Percentiles rank a stretch among this genome's conserved stretches.
Evolutionary conservation across 352 stramenopile genomes (phyloP).

Genomic region (Aphanomyces cochlioides): DNA sequence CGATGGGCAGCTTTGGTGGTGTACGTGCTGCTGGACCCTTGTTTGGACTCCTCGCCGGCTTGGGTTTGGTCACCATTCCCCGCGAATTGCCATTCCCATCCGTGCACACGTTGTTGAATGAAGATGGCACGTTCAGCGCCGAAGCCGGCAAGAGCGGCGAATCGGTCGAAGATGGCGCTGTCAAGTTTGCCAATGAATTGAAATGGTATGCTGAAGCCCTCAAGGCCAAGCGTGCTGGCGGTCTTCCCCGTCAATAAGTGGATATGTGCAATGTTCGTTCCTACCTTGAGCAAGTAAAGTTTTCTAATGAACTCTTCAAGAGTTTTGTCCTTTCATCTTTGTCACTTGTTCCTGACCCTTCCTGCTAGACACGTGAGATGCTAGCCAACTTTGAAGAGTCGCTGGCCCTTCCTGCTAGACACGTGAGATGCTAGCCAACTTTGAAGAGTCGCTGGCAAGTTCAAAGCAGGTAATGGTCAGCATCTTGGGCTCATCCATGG

Average conservation of each 20-base stretch:
- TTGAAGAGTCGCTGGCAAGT: too few relatives aligned
- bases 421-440: neutral
- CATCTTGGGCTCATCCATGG: too few relatives aligned
- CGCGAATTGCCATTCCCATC: neutral
- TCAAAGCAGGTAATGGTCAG: too few relatives aligned
- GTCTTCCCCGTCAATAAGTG: neutral
- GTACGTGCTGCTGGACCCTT: conserved; percentile 45
- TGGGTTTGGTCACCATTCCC: conserved; percentile 37
- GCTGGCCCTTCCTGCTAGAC: neutral
- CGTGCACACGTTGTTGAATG: conserved; percentile 15
- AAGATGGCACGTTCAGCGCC: neutral
- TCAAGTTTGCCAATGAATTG: conserved; percentile 4
- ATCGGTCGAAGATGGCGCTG: neutral
- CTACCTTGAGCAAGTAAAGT: neutral
- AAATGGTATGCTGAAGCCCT: conserved; percentile 1
- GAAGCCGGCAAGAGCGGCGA: neutral
- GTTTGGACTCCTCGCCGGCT: conserved; percentile 45
- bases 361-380: neutral
- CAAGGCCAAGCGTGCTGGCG: conserved; percentile 4
- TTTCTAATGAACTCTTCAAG: neutral
- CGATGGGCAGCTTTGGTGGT: conserved; percentile 56
- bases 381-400: too few relatives aligned
- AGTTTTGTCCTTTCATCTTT: neutral
- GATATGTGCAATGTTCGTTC: neutral
- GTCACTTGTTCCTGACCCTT: neutral